These are phyloP conservation scores for Benincasa hispida DNA, from an alignment of 306 rosid species.

Conservation along the genomic window DNA sequence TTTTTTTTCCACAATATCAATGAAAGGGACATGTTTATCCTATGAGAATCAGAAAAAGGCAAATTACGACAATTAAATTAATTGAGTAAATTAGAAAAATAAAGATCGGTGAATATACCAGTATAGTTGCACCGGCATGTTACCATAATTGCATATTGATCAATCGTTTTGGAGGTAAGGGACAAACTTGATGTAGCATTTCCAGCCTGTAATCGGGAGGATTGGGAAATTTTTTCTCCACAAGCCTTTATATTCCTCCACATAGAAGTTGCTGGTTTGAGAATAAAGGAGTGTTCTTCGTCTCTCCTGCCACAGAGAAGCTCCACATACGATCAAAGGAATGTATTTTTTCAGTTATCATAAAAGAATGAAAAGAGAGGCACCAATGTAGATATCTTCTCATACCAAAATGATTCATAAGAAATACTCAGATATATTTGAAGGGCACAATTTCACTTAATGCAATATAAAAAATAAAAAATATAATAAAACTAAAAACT, in stretches of 20 bases:
- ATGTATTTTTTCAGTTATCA: not conserved
- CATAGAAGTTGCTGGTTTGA: slow-evolving; percentile 57
- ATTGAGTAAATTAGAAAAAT: slow-evolving; percentile 10
- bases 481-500: not conserved
- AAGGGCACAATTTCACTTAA: not conserved
- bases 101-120: slow-evolving; percentile 26
- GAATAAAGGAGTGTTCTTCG: slow-evolving; percentile 89
- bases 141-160: slow-evolving; percentile 82
- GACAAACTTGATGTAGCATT: slow-evolving; percentile 33
- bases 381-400: not conserved
- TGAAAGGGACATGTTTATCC: not conserved
- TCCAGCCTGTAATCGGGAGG: slow-evolving; percentile 31
- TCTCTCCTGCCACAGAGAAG: slow-evolving; percentile 60
- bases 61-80: not conserved
- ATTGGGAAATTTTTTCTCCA: slow-evolving; percentile 39
- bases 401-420: not conserved
- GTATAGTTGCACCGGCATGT: slow-evolving; percentile 89
- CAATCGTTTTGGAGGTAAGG: slow-evolving; percentile 25
- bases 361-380: not conserved
- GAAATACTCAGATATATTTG: not conserved
- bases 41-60: not conserved
- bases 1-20: not conserved
- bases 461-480: not conserved
- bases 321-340: slow-evolving; percentile 13
- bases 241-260: slow-evolving; percentile 42